A percentile compares a stretch with the other conserved stretches of the same genome.
phyloP scores from a whole-genome alignment of 129 eudicot species.

The Cynara cardunculus region DNA sequence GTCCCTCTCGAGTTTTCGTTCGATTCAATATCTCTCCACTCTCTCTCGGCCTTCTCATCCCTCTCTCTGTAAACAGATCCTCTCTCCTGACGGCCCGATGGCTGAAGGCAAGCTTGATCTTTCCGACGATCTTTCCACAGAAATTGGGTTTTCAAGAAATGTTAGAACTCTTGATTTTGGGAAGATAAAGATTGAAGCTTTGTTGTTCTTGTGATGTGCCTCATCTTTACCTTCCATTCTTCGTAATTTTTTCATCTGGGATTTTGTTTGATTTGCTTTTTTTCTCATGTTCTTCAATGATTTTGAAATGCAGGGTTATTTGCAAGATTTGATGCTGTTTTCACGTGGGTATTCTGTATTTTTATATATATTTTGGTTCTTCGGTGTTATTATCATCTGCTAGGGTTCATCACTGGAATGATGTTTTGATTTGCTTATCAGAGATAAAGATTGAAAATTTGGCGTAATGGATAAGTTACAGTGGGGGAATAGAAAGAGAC shows the following conservation, averaged over 20 bases:
- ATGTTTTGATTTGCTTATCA: neutral
- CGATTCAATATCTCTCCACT: neutral
- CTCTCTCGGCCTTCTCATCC: neutral
- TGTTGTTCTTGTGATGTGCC: neutral
- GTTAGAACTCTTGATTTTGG: neutral
- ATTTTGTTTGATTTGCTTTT: neutral
- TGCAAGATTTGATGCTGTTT: conserved; percentile 14
- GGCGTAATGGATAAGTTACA: conserved; percentile 62
- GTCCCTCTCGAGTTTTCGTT: neutral
- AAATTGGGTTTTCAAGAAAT: conserved; percentile 1
- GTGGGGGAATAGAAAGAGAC: conserved; percentile 89
- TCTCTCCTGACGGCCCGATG: neutral
- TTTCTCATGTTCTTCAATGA: conserved; percentile 1
- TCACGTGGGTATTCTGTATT: conserved; percentile 24
- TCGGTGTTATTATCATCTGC: neutral
- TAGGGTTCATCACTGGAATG: neutral
- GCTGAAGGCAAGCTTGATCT: conserved; percentile 9
- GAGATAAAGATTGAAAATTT: conserved; percentile 18
- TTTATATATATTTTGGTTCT: neutral
- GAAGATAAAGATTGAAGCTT: conserved; percentile 17
- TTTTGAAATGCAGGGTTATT: conserved; percentile 26
- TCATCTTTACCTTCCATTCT: neutral
- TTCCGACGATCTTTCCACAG: conserved; percentile 8
- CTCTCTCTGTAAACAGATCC: neutral
- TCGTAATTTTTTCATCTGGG: neutral